Conservation (phyloP, 1,284 basidiomycete genomes). For the Cryptococcus sp. region DNA sequence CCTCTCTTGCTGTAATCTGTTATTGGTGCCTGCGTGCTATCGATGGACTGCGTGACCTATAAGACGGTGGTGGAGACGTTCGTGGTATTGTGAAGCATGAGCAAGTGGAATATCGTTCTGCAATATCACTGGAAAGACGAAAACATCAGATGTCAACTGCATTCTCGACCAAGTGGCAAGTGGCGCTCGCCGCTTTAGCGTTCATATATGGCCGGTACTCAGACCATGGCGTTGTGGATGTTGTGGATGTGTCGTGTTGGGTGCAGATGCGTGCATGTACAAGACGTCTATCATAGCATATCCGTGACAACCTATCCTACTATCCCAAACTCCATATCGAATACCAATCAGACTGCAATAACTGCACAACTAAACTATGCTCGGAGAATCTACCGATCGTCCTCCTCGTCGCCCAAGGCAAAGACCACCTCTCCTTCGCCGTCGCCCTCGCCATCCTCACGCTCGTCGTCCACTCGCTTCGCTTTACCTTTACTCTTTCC, state of each 20-base stretch:
- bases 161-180: not conserved
- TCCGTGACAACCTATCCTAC: no score
- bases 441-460: constrained; percentile 15
- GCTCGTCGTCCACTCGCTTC: constrained; percentile 51
- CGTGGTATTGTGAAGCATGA: no score
- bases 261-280: no score
- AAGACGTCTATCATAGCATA: no score
- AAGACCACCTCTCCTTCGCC: constrained; percentile 52
- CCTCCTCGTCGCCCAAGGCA: constrained; percentile 57
- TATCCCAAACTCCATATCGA: no score
- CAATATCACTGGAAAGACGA: not conserved
- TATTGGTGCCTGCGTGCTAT: not conserved
- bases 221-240: no score
- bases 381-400: constrained; percentile 12
- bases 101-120: not conserved
- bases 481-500: constrained; percentile 30
- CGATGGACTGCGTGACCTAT: no score
- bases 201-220: no score
- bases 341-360: no score
- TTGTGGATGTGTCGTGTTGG: no score
- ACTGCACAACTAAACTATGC: no score
- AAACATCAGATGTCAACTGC: not conserved
- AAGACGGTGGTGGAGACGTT: no score
- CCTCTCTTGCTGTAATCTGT: not conserved
- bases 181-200: not conserved